Percentiles rank a stretch among this genome's conserved stretches.
phyloP scores from a whole-genome alignment of 495 filamentous ascomycete genomes.

The Xylaria palmicola region DNA sequence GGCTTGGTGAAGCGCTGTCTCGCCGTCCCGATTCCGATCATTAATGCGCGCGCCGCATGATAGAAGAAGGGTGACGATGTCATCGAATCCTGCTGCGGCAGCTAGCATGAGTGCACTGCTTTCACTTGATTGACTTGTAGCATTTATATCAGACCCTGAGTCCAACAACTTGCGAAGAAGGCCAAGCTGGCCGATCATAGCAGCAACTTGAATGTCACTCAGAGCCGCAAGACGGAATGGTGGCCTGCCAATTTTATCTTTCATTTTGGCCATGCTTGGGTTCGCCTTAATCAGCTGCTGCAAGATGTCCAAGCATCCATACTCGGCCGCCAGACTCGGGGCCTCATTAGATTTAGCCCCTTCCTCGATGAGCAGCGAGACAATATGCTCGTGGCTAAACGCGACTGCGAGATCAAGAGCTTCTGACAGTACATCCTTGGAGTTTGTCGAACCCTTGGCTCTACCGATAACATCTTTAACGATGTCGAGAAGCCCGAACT shows the following conservation, averaged over 20 bases:
- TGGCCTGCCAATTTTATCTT: conserved; percentile 1
- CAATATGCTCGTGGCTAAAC: conserved; percentile 1
- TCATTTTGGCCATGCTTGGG: neutral
- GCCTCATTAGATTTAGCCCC: neutral
- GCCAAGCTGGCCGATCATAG: neutral
- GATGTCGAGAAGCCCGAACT: neutral
- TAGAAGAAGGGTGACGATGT: neutral
- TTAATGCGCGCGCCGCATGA: neutral
- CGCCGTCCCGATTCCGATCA: neutral
- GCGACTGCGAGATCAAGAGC: neutral
- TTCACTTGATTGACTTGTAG: neutral
- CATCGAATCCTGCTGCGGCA: conserved; percentile 1
- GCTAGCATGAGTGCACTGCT: neutral
- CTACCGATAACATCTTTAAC: neutral
- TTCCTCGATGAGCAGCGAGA: neutral
- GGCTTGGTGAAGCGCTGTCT: neutral
- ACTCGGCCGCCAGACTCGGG: neutral
- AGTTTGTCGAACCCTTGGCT: neutral
- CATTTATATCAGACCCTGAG: neutral
- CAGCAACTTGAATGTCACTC: neutral
- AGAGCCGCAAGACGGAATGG: neutral
- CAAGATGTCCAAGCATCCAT: neutral
- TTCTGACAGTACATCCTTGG: neutral
- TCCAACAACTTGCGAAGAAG: neutral
- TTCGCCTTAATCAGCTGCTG: neutral